Base-by-base conservation (phyloP, 2,329 filamentous ascomycete genomes). In the Botrytis byssoidea region DNA sequence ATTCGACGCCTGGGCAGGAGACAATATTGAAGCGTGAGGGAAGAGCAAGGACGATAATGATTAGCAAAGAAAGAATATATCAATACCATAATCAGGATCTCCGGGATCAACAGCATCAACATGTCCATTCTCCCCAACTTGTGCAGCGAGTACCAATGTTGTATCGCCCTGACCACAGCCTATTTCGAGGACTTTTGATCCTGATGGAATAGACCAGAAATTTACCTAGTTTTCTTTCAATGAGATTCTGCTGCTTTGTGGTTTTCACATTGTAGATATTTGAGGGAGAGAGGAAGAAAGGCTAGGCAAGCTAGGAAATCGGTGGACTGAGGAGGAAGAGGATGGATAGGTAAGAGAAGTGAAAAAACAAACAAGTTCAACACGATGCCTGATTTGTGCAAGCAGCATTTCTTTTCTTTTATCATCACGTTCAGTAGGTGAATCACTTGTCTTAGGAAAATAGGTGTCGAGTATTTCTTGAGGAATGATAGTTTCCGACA, bases 131-230 rank as follows among this genome's bases (percentile, higher is more conserved):
- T 83, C 77, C 4, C 85, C 84, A 1, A 87, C 83, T 32, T 80
- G 83, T 76, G 83, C 78, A 64, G 88, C 88, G 29, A 90, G 83
- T 4, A 85, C 85, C 18, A 85, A 82, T 2, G 88, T 89, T 76
- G 85, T 86, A 74, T 87, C 87, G 3, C 88, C 88, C 76, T 90
- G 88, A 1, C 88, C 88, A 79, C 88, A 90, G 68, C 88, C 88
- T 55, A 90, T 79, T 78, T 90, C 88, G 2, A 90, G 83, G 10
- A 89, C 79, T 4, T 82, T 83, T 42, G 82, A 82, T 74, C 84
- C 84, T 0, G 82, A 79, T 1, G 73, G 32, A 71, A 85, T 81
- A 37, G 77, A 75, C 83, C 83, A 85, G 40, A 76, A 73, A 60
- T 82, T 78, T 46, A 83, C 69, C 70, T 61, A 4, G 5, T 61